A percentile compares a stretch with the other conserved stretches of the same genome.
Conservation (phyloP, 148 eudicot species). For the Diospyros lotus region DNA sequence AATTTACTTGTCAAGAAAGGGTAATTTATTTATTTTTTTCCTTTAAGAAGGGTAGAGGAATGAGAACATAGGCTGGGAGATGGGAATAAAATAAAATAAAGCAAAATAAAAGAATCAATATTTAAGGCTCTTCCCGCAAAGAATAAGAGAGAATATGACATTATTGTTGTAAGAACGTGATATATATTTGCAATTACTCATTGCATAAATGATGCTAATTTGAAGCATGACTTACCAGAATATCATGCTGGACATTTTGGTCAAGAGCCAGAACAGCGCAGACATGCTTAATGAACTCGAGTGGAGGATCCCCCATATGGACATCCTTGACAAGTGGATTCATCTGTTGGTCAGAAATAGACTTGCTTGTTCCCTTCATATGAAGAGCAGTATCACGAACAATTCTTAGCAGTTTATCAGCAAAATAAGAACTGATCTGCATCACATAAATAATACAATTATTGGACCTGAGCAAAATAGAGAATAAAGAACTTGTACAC, state of each 20-base stretch:
- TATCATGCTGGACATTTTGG: slow-evolving; percentile 86
- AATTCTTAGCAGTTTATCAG: slow-evolving; percentile 60
- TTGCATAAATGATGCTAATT: neutral
- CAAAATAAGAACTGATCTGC: slow-evolving; percentile 80
- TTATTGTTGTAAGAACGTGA: neutral
- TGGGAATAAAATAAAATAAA: neutral
- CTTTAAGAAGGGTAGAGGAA: neutral
- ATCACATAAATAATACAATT: slow-evolving; percentile 10
- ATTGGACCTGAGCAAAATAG: neutral
- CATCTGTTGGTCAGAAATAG: slow-evolving; percentile 31
- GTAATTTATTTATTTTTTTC: too few species aligned
- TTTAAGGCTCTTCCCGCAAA: neutral
- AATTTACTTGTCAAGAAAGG: neutral
- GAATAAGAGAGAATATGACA: neutral
- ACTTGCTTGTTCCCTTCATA: slow-evolving; percentile 44
- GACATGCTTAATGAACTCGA: slow-evolving; percentile 83
- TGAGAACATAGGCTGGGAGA: neutral
- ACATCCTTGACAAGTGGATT: slow-evolving; percentile 24
- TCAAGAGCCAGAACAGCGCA: slow-evolving; percentile 94
- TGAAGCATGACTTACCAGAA: slow-evolving; percentile 50
- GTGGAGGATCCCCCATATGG: slow-evolving; percentile 52
- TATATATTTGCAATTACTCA: neutral
- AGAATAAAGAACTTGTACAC: slow-evolving; percentile 6
- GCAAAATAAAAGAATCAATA: neutral
- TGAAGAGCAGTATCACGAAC: slow-evolving; percentile 63